Base-by-base conservation (phyloP, 345 rosid genomes). In the Sonneratia caseolaris region DNA sequence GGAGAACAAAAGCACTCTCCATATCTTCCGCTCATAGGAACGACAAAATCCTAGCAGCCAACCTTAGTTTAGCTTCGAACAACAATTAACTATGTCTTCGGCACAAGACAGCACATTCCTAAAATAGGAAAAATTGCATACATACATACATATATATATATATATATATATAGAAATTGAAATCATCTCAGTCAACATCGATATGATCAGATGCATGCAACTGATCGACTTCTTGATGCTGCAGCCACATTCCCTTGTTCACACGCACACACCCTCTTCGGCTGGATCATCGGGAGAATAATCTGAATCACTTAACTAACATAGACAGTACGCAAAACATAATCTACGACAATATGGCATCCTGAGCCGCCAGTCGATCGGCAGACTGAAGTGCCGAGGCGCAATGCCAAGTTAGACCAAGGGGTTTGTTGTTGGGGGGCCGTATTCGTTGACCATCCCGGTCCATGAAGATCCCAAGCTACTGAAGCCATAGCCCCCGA, bases 391-490 rank as follows among this genome's bases (percentile, higher is more conserved):
- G 69, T 71, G 72, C 43, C 9, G 43, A 40, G 71, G 59, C 78
- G 69, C 79, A 75, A 75, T 78, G 82, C 72, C 78, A 37, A 61
- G 37, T 19, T 76, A 87, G 75, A 86, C 81, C 69, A 88, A 70
- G 18, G 83, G 81, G 75, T 84, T 88, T 70, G 87, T 64, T 1
- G 87, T 37, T 48, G 90, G 79, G 12, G 87, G 56, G 70, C 83
- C 85, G 38, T 83, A 84, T 37, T 79, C 83, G 43, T 81, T 86
- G 8, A 57, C 11, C 87, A 86, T 83, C 51, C 86, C 87, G 37
- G 70, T 40, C 74, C 75, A 74, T 84, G 90, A 86, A 27, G 93
- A 70, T 79, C 89, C 92, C 67, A 79, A 9, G 62, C 79, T 79
- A 74, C 79, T 83, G 7, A 79, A 48, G 73, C 82, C 79, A 35